Conservation (phyloP, 1,139 yeast genomes). For the Lodderomyces metapsilosis region DNA sequence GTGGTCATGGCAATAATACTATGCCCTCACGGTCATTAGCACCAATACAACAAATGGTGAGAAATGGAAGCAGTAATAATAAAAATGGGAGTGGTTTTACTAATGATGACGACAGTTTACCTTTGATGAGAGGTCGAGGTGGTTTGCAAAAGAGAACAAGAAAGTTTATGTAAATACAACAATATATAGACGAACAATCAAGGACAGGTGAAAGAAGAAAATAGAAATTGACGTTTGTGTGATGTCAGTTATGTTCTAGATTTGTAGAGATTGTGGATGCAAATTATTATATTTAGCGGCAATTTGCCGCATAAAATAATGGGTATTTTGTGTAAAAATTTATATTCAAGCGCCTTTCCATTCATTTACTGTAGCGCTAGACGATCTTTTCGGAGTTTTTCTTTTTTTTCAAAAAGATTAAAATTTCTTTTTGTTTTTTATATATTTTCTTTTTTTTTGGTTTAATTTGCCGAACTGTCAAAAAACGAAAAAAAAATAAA, state of each 20-base stretch:
- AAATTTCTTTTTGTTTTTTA: no score
- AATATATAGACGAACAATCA: no score
- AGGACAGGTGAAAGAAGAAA: no score
- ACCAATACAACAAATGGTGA: constrained; percentile 9
- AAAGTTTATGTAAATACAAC: constrained; percentile 27
- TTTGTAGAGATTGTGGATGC: no score
- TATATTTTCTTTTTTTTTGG: no score
- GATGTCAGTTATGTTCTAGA: no score
- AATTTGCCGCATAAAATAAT: not conserved
- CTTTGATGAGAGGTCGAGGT: constrained; percentile 49
- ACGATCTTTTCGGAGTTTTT: not conserved
- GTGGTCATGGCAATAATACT: not conserved
- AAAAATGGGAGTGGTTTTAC: not conserved
- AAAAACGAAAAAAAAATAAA: not conserved
- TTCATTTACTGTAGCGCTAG: not conserved
- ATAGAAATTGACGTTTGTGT: no score
- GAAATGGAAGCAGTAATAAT: constrained; percentile 5
- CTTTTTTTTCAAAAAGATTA: no score
- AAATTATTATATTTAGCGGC: constrained; percentile 3
- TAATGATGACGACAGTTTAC: constrained; percentile 16
- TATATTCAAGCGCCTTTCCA: not conserved
- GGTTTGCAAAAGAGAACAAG: constrained; percentile 50
- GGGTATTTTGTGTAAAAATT: not conserved
- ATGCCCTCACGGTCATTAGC: constrained; percentile 7
- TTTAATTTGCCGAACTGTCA: no score